Percentiles rank a stretch among this genome's conserved stretches.
Conservation (phyloP, 164 flowering plant species). For the Berberis vulgaris region DNA sequence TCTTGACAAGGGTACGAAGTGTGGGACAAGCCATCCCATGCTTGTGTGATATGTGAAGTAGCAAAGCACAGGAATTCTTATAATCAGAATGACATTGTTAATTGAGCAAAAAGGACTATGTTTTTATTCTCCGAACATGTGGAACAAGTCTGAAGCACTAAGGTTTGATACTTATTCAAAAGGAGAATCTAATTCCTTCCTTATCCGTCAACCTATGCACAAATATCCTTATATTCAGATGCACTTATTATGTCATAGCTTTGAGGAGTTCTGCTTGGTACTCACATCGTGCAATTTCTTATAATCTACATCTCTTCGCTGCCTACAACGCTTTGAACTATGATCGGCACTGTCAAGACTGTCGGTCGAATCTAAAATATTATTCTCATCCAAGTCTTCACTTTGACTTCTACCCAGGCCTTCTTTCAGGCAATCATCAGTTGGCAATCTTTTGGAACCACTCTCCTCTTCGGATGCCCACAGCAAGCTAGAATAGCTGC, state of each 20-base stretch:
- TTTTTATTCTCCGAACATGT: too few relatives aligned
- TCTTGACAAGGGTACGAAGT: too few relatives aligned
- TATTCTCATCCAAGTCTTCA: conserved; percentile 6
- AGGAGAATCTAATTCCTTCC: not conserved
- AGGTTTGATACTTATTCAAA: not conserved
- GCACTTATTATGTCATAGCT: too few relatives aligned
- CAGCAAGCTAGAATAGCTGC: conserved; percentile 45
- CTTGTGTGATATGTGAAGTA: too few relatives aligned
- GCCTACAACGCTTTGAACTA: conserved; percentile 42
- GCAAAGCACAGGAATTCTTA: too few relatives aligned
- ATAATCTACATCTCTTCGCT: conserved; percentile 72
- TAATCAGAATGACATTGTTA: too few relatives aligned
- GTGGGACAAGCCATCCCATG: too few relatives aligned
- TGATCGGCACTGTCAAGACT: conserved; percentile 27
- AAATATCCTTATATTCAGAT: too few relatives aligned
- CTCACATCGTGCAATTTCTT: conserved; percentile 81
- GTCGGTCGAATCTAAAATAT: conserved; percentile 11
- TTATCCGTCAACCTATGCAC: too few relatives aligned
- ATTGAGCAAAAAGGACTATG: too few relatives aligned
- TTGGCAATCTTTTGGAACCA: conserved; percentile 22
- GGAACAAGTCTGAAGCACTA: not conserved
- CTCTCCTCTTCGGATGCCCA: conserved; percentile 63
- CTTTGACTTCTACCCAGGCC: conserved; percentile 8
- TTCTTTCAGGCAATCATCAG: conserved; percentile 6
- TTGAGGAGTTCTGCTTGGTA: conserved; percentile 3